phyloP scores from a whole-genome alignment of 129 eudicot species.

The Artemisia argyi region DNA sequence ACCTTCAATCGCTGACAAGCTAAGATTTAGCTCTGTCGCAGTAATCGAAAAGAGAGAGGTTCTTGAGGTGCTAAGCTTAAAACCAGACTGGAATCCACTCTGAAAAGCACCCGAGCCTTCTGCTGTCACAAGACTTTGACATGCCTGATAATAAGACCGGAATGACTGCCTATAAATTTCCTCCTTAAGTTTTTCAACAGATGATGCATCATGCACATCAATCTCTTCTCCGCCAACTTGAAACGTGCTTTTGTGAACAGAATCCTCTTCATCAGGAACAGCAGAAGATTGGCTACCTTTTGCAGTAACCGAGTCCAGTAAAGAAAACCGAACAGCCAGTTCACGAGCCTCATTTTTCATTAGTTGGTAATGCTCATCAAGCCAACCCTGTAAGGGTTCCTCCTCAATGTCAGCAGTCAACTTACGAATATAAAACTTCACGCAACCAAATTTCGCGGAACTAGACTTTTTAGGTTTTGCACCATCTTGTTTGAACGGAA shows the following conservation, averaged over 20 bases:
- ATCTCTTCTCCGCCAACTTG: slow-evolving; percentile 56
- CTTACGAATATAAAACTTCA: slow-evolving; percentile 73
- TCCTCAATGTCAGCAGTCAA: slow-evolving; percentile 92
- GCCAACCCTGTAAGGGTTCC: slow-evolving; percentile 99
- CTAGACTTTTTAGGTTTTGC: slow-evolving; percentile 64
- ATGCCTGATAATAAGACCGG: slow-evolving; percentile 82
- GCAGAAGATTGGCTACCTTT: slow-evolving; percentile 45
- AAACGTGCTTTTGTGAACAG: slow-evolving; percentile 37
- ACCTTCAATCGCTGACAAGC: slow-evolving; percentile 81
- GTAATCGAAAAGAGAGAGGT: slow-evolving; percentile 72
- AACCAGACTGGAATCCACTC: slow-evolving; percentile 91
- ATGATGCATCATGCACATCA: slow-evolving; percentile 60
- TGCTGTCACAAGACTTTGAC: slow-evolving; percentile 61
- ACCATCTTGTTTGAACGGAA: slow-evolving; percentile 59
- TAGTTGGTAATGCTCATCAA: slow-evolving; percentile 84
- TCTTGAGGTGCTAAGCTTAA: slow-evolving; percentile 73
- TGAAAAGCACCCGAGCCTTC: slow-evolving; percentile 91
- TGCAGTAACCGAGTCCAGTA: slow-evolving; percentile 60
- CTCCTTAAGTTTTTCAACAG: slow-evolving; percentile 63
- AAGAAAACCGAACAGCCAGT: slow-evolving; percentile 75
- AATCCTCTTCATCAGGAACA: slow-evolving; percentile 53
- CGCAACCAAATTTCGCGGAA: slow-evolving; percentile 67
- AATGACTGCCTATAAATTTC: slow-evolving; percentile 82
- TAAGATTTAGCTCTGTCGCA: slow-evolving; percentile 76
- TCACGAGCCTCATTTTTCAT: slow-evolving; percentile 94